A percentile compares a stretch with the other conserved stretches of the same genome.
These are phyloP conservation scores for Starmera caribaea DNA, from an alignment of 805 yeast genomes.

Conservation along the genomic window DNA sequence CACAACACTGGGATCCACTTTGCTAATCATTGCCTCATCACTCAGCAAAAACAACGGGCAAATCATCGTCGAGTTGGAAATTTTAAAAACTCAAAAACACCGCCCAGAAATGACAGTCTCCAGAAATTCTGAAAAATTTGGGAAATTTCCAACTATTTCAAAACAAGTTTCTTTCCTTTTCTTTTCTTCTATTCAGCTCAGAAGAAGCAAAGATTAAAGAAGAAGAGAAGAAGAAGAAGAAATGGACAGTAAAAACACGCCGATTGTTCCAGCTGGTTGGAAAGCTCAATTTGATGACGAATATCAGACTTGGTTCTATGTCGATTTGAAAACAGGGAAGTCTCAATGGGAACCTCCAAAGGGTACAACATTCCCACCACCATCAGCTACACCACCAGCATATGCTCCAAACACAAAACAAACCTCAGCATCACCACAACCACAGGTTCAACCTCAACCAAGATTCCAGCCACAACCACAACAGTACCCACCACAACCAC, in stretches of 20 bases:
- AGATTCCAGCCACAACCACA: slow-evolving; percentile 7
- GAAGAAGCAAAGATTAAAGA: too few species aligned
- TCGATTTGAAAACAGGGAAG: slow-evolving; percentile 56
- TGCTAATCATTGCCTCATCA: too few species aligned
- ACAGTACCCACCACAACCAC: slow-evolving; percentile 11
- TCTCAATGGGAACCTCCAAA: slow-evolving; percentile 90
- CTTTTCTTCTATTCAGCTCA: too few species aligned
- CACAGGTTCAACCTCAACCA: slow-evolving; percentile 11
- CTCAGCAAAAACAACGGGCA: too few species aligned
- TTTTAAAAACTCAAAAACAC: too few species aligned
- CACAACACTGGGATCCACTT: too few species aligned
- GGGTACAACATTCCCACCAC: slow-evolving; percentile 37
- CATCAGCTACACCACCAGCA: slow-evolving; percentile 33
- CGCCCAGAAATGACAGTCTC: too few species aligned
- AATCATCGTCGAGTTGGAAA: too few species aligned
- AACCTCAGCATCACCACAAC: slow-evolving; percentile 2
- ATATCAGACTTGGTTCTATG: slow-evolving; percentile 71
- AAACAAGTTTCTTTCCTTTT: too few species aligned
- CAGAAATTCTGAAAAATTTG: too few species aligned
- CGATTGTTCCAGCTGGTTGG: slow-evolving; percentile 62
- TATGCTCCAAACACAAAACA: slow-evolving; percentile 8
- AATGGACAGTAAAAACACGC: slow-evolving; percentile 22
- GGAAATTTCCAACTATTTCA: too few species aligned
- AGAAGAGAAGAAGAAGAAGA: too few species aligned
- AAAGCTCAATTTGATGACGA: slow-evolving; percentile 62